These are phyloP conservation scores for Psidium guajava DNA, from an alignment of 345 rosid genomes.

Conservation along the genomic window DNA sequence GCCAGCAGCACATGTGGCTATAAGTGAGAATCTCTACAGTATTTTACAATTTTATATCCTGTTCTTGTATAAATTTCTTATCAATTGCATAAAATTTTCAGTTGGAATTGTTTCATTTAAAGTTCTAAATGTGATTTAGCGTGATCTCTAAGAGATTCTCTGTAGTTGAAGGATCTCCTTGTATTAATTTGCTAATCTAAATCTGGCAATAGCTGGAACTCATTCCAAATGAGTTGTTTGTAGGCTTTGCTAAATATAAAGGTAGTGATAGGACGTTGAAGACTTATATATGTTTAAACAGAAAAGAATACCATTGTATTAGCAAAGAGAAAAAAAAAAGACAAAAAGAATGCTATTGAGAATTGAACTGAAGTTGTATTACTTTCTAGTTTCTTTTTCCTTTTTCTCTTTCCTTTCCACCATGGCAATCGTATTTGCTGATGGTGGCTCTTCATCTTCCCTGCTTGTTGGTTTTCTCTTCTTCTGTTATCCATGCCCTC, in stretches of 20 bases:
- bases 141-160: background rate
- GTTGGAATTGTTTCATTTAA: background rate
- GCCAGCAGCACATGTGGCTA: slow-evolving; percentile 99
- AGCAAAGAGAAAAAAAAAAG: background rate
- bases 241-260: background rate
- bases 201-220: background rate
- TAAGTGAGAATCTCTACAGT: slow-evolving; percentile 50
- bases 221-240: background rate
- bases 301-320: background rate
- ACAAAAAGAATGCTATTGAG: background rate
- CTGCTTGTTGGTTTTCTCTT: background rate
- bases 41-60: background rate
- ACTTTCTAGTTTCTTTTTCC: background rate
- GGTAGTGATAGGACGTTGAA: background rate
- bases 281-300: background rate
- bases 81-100: background rate
- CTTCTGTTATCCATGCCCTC: background rate
- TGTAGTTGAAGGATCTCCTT: background rate
- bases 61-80: background rate
- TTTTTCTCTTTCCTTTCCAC: background rate
- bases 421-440: background rate
- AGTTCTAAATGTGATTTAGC: background rate
- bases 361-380: background rate
- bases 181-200: background rate
- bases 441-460: background rate